phyloP scores from a whole-genome alignment of 2,329 filamentous ascomycete genomes.

The Pestalotiopsis sp. region DNA sequence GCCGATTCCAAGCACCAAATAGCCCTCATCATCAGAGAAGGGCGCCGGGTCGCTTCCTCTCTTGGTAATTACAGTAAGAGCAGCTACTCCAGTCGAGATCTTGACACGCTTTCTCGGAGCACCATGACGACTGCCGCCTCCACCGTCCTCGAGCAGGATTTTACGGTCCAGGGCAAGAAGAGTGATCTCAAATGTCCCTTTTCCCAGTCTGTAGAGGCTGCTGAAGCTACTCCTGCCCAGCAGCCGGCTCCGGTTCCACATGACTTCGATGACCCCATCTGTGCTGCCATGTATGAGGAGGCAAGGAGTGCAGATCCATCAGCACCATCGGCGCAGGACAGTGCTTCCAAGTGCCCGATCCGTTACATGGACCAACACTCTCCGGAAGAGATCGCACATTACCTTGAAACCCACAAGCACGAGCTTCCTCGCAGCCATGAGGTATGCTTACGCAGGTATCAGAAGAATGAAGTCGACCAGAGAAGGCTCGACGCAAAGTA shows the following conservation, averaged over 20 bases:
- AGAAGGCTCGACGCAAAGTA: constrained; percentile 93
- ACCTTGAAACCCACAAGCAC: constrained; percentile 94
- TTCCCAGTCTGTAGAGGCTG: constrained; percentile 34
- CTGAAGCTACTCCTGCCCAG: constrained; percentile 25
- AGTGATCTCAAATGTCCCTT: constrained; percentile 84
- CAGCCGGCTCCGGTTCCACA: constrained; percentile 47
- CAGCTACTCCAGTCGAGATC: constrained; percentile 51
- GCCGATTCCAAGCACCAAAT: constrained; percentile 58
- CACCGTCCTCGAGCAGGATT: constrained; percentile 81
- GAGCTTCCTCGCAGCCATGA: constrained; percentile 92
- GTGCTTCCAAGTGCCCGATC: constrained; percentile 78
- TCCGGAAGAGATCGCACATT: constrained; percentile 88
- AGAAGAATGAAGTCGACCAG: constrained; percentile 83
- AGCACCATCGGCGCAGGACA: constrained; percentile 49
- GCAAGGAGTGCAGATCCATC: constrained; percentile 48
- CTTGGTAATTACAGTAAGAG: constrained; percentile 54
- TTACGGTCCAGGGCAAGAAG: constrained; percentile 82
- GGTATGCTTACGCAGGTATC: constrained; percentile 87
- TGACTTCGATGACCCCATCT: constrained; percentile 61
- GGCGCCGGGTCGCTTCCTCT: constrained; percentile 58
- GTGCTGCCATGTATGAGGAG: constrained; percentile 65
- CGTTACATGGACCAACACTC: constrained; percentile 91
- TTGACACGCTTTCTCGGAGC: constrained; percentile 47
- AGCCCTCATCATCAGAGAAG: constrained; percentile 66
- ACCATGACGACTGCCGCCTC: constrained; percentile 62